A percentile compares a stretch with the other conserved stretches of the same genome.
Evolutionary conservation across 805 yeast species (phyloP).

Genomic region (Wickerhamiella spandovensis): DNA sequence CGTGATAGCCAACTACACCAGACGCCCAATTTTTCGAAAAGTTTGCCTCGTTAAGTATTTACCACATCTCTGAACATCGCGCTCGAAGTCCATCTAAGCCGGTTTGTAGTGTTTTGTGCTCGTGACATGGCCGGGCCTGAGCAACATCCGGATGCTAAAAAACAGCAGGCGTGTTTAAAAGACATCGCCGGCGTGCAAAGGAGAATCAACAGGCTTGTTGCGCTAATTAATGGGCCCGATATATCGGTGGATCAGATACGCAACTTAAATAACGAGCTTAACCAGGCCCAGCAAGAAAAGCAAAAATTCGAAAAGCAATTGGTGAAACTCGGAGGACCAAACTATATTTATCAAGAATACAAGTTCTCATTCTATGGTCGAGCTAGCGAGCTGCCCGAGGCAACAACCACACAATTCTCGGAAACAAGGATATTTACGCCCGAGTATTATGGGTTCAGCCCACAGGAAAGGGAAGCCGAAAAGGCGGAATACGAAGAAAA

Average conservation of each 20-base stretch:
- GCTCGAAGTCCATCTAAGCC: too few species aligned
- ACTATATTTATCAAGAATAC: neutral
- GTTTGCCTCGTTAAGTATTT: too few species aligned
- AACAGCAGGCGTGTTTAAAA: neutral
- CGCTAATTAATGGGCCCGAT: neutral
- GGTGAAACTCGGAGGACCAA: neutral
- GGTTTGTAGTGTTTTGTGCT: too few species aligned
- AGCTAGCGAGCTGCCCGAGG: neutral
- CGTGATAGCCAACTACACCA: slow-evolving; percentile 17
- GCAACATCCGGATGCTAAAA: neutral
- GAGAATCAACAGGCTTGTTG: neutral
- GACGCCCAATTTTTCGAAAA: slow-evolving; percentile 8
- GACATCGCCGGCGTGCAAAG: neutral
- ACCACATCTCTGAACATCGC: too few species aligned
- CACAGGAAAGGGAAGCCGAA: neutral
- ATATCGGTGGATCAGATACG: neutral
- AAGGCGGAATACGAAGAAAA: too few species aligned
- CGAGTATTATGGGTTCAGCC: neutral
- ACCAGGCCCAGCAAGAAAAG: neutral
- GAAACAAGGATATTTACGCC: neutral
- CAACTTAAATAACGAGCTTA: neutral
- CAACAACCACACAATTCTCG: neutral
- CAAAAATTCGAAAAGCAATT: neutral
- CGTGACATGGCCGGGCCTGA: neutral
- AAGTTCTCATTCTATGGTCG: neutral